These are phyloP conservation scores for Dissophora ornata DNA, from an alignment of 192 early-diverging fungal genomes.

Conservation along the genomic window DNA sequence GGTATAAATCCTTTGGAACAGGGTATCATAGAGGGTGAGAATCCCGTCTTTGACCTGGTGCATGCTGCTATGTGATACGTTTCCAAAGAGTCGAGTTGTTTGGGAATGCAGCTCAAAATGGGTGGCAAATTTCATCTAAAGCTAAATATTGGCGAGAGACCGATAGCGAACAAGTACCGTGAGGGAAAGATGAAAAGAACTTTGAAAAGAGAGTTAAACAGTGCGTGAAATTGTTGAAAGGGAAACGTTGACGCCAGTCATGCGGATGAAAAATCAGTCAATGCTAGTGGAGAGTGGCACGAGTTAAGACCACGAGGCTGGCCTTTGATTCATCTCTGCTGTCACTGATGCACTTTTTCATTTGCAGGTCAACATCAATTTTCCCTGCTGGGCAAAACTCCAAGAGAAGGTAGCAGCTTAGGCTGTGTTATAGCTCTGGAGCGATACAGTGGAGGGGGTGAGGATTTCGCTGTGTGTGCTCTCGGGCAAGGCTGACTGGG, in stretches of 20 bases:
- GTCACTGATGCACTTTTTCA: constrained; percentile 61
- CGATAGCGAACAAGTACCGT: constrained; percentile 91
- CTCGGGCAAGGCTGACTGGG: constrained; percentile 49
- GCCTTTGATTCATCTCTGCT: constrained; percentile 45
- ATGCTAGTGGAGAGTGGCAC: constrained; percentile 13
- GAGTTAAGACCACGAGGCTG: constrained; percentile 43
- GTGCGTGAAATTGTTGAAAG: constrained; percentile 87
- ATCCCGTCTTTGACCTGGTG: constrained; percentile 65
- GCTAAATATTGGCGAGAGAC: constrained; percentile 88
- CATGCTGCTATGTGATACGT: constrained; percentile 60
- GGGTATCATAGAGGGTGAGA: constrained; percentile 81
- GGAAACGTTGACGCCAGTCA: constrained; percentile 74
- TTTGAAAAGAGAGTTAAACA: constrained; percentile 87
- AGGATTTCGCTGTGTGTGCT: constrained; percentile 65
- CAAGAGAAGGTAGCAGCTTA: constrained; percentile 61
- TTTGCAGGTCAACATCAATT: constrained; percentile 69
- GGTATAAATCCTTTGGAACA: constrained; percentile 74
- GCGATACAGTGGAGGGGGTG: constrained; percentile 65
- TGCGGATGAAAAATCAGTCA: constrained; percentile 61
- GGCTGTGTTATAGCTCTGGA: constrained; percentile 68
- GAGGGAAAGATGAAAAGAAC: constrained; percentile 89
- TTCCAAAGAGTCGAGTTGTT: constrained; percentile 80
- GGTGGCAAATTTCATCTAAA: constrained; percentile 84
- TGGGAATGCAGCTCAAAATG: constrained; percentile 80
- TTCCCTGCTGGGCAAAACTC: constrained; percentile 62